Base-by-base conservation (phyloP, 2,329 filamentous ascomycete genomes). In the Cladobotryum mycophilum region DNA sequence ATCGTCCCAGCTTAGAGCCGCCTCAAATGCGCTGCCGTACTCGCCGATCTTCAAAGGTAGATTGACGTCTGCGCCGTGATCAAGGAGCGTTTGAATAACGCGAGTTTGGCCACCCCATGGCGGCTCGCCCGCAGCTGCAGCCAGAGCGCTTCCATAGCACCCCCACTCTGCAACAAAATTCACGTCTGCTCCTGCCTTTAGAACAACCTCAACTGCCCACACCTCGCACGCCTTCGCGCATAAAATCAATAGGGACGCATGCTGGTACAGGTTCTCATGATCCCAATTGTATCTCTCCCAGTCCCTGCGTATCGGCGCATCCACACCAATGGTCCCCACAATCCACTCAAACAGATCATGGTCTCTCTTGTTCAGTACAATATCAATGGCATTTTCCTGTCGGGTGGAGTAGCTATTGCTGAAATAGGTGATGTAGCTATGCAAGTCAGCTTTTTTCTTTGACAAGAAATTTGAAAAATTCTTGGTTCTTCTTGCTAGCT, bases 11-110 rank as follows among this genome's bases (percentile, higher is more conserved):
- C 25, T 2, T 7, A 35, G 5, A 17, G 33, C 20, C 11, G 36
- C 25, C 22, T 45, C 50, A 8, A 52, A 15, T 13, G 41, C 46
- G 17, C 47, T 52, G 8, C 50, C 50, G 4, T 33, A 37, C 2
- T 15, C 3, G 2, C 50, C 20, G 15, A 9, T 6, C n/a, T 15
- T 8, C 20, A 45, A 36, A 20, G 15, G 25, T 25, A 17, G 47
- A 2, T 45, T 45, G 9, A 20, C 12, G 2, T 49, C 41, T 14
- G 50, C 50, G 6, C 50, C 47, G 3, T 41, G 17, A 6, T 37
- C 15, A n/a, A 52, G 35, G 9, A 52, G 42, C 6, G 25, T 5
- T 14, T 22, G 17, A 11, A 49, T 37, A 5, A 13, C 30, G 15
- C 13, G 41, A 2, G 3, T 17, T 2, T 22, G 1, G 1, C 2